Evolutionary conservation across 495 filamentous ascomycete genomes (phyloP), one percentile per base, ranked within the genome.

Genomic region (Penicillium malachiteum): DNA sequence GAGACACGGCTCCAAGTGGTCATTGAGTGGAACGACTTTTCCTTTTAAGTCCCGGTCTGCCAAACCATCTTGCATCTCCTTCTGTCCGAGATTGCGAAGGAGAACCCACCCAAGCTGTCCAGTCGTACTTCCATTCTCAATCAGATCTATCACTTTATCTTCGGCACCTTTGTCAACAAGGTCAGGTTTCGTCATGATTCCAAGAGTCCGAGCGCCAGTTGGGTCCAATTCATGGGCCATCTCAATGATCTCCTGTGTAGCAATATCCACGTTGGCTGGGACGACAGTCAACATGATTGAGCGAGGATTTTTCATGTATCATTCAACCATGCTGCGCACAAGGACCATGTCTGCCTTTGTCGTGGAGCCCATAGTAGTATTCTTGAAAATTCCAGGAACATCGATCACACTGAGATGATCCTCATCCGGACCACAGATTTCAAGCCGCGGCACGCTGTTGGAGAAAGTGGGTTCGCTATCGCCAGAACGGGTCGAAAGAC

Each of bases 331-430:
- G 5, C 77, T 69, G 40, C 60, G 66, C 0, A 86, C 80, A 10
- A 82, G 58, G 0, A 44, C 49, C 16, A 81, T 82, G 40, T 85
- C 76, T 0, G 63, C 57, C 47, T 82, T 83, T 61, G 54, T 79
- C 0, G 76, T 83, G 1, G 71, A n/a, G 2, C 78, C 79, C 14
- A 72, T 51, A 7, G 71, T 80, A 0, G 75, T 67, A n/a, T 63
- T 80, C n/a, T 75, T 77, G 65, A 88, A 87, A 9, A 86, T 82
- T 0, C 85, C 82, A 1, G 84, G 84, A 3, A 87, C 75, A 57
- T 89, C 83, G 40, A 87, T 81, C 1, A 89, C 70, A 43, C 72
- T 85, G 2, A 89, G 65, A 56, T 88, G 77, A 16, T 81, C 70
- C 52, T 84, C 71, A 2, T 81, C 44, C 0, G 84, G 85, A 0